Percentiles rank a stretch among this genome's conserved stretches.
phyloP scores from a whole-genome alignment of 2,329 filamentous ascomycete species.

The Westerdykella sp. region DNA sequence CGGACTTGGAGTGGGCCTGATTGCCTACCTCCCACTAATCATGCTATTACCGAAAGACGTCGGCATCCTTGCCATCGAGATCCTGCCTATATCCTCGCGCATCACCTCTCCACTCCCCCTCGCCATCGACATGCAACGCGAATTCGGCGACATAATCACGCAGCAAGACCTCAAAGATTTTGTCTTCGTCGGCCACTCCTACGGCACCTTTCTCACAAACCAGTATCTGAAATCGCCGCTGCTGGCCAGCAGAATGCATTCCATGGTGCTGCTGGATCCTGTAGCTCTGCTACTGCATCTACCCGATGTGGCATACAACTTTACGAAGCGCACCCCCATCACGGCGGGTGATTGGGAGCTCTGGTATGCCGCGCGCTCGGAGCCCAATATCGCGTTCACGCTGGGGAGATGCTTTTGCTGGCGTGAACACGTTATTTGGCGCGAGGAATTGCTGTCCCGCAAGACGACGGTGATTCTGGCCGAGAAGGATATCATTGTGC shows the following conservation, averaged over 20 bases:
- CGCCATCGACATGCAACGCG: conserved; percentile 46
- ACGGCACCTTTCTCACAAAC: conserved; percentile 55
- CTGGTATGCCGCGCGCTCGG: conserved; percentile 61
- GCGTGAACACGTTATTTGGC: conserved; percentile 62
- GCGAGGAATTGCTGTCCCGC: conserved; percentile 49
- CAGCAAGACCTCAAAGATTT: conserved; percentile 51
- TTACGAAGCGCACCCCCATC: conserved; percentile 28
- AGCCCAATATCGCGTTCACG: conserved; percentile 58
- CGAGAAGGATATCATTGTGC: conserved; percentile 56
- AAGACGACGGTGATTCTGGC: conserved; percentile 52
- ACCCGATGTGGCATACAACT: conserved; percentile 63
- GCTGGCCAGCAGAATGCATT: conserved; percentile 40
- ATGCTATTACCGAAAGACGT: conserved; percentile 44
- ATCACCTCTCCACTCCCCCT: conserved; percentile 48
- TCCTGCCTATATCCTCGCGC: conserved; percentile 55
- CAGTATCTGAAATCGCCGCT: conserved; percentile 50
- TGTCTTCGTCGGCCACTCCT: conserved; percentile 52
- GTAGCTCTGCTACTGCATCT: conserved; percentile 59
- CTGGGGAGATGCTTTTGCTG: conserved; percentile 61
- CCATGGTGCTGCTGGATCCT: conserved; percentile 51
- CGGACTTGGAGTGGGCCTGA: conserved; percentile 60
- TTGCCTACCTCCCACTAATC: conserved; percentile 53
- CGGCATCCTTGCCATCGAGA: conserved; percentile 58
- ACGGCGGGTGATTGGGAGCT: conserved; percentile 58
- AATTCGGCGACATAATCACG: conserved; percentile 51